Evolutionary conservation across 306 rosid species (phyloP).

Genomic region (Rosa multiflora): DNA sequence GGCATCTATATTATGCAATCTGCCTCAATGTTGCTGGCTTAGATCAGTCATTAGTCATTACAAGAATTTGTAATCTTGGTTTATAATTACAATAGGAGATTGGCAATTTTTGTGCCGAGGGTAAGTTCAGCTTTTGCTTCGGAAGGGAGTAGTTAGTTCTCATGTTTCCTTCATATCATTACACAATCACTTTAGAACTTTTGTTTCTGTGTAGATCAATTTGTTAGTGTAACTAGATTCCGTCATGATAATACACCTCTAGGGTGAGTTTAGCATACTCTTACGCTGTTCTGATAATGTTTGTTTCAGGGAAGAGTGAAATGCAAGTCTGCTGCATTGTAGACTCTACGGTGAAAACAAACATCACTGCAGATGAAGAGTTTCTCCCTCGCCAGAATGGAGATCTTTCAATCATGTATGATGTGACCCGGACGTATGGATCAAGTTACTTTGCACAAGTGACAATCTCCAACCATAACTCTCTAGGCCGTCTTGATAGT

Average conservation of each 20-base stretch:
- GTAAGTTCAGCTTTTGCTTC: slow-evolving; percentile 1
- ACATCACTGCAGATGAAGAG: slow-evolving; percentile 45
- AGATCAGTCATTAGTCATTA: neutral
- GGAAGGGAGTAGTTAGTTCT: neutral
- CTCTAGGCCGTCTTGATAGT: slow-evolving; percentile 91
- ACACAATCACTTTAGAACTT: neutral
- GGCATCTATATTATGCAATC: neutral
- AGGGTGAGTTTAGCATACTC: neutral
- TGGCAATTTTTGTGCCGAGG: neutral
- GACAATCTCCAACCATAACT: slow-evolving; percentile 73
- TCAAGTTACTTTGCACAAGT: slow-evolving; percentile 82
- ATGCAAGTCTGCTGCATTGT: slow-evolving; percentile 72
- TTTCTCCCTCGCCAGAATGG: slow-evolving; percentile 79
- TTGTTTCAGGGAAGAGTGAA: slow-evolving; percentile 50
- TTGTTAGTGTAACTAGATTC: neutral
- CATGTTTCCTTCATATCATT: neutral
- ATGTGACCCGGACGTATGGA: slow-evolving; percentile 62
- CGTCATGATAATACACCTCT: neutral
- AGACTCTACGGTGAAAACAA: slow-evolving; percentile 48
- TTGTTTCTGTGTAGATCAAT: neutral
- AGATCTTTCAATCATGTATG: slow-evolving; percentile 90
- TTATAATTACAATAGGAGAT: neutral
- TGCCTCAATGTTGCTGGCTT: neutral
- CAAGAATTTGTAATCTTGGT: neutral
- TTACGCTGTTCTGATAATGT: neutral